Conservation (phyloP, 805 yeast species). For the Zygotorulaspora florentina region DNA sequence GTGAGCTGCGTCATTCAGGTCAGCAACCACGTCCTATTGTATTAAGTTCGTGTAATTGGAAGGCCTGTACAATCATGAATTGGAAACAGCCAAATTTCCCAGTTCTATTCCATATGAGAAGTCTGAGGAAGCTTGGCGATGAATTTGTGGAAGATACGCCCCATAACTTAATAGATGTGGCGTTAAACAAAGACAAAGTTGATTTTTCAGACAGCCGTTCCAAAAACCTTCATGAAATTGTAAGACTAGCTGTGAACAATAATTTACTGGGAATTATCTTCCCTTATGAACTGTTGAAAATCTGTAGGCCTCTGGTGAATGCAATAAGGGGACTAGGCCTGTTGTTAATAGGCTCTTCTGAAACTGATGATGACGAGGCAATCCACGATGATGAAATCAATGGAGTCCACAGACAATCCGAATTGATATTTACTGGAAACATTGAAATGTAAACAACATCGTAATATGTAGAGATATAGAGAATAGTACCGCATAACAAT, state of each 20-base stretch:
- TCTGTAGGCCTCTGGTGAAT: conserved; percentile 73
- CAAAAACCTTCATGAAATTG: conserved; percentile 76
- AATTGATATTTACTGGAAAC: conserved; percentile 21
- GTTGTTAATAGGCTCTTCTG: conserved; percentile 67
- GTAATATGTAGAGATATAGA: background rate
- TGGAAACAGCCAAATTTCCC: conserved; percentile 99
- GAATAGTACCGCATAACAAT: background rate
- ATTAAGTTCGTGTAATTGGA: conserved; percentile 81
- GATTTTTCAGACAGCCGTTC: conserved; percentile 26
- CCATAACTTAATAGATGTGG: conserved; percentile 25
- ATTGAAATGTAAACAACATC: conserved; percentile 12
- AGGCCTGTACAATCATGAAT: conserved; percentile 87
- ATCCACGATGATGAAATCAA: conserved; percentile 20
- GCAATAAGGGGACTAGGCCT: conserved; percentile 77
- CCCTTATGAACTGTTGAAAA: conserved; percentile 60
- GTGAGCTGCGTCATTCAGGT: conserved; percentile 40
- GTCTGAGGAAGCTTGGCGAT: conserved; percentile 38
- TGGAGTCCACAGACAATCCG: conserved; percentile 22
- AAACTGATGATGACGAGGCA: conserved; percentile 19
- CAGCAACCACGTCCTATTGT: conserved; percentile 58
- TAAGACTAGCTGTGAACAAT: conserved; percentile 72
- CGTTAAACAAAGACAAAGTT: conserved; percentile 18
- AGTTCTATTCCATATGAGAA: conserved; percentile 78
- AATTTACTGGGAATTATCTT: conserved; percentile 82
- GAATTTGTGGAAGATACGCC: conserved; percentile 30